Conservation (phyloP, 768 basidiomycete species). For the Suillus spraguei region DNA sequence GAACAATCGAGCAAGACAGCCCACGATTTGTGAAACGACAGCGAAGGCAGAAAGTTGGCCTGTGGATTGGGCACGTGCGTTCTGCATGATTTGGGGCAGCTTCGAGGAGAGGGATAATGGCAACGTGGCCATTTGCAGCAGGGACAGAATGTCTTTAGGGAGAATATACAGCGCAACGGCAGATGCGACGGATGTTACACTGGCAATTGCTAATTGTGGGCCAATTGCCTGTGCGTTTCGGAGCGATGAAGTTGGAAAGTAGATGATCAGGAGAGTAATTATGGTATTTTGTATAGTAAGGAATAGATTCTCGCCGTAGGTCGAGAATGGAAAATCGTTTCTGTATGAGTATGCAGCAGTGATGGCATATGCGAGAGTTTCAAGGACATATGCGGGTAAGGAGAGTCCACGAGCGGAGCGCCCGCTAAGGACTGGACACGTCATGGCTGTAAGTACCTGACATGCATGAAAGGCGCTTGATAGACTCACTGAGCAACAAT, state of each 20-base stretch:
- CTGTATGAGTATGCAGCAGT: conserved; percentile 85
- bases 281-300: conserved; percentile 85
- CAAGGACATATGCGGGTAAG: conserved; percentile 83
- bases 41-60: conserved; percentile 96
- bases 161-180: conserved; percentile 48
- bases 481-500: conserved; percentile 71
- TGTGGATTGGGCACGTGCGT: conserved; percentile 72
- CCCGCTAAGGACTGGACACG: conserved; percentile 60
- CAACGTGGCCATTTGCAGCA: conserved; percentile 84
- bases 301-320: conserved; percentile 98
- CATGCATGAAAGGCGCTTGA: neutral
- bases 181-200: conserved; percentile 35
- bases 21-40: conserved; percentile 82
- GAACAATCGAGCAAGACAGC: conserved; percentile 91
- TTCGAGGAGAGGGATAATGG: conserved; percentile 93
- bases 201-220: conserved; percentile 34
- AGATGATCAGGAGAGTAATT: conserved; percentile 87
- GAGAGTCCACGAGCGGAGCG: conserved; percentile 87
- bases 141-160: conserved; percentile 53
- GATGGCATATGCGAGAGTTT: conserved; percentile 90
- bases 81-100: conserved; percentile 90
- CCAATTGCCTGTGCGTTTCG: conserved; percentile 28
- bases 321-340: conserved; percentile 90
- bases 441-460: conserved; percentile 8
- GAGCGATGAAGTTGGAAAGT: conserved; percentile 46